Conservation (phyloP, 306 rosid species). For the Myrica gale region DNA sequence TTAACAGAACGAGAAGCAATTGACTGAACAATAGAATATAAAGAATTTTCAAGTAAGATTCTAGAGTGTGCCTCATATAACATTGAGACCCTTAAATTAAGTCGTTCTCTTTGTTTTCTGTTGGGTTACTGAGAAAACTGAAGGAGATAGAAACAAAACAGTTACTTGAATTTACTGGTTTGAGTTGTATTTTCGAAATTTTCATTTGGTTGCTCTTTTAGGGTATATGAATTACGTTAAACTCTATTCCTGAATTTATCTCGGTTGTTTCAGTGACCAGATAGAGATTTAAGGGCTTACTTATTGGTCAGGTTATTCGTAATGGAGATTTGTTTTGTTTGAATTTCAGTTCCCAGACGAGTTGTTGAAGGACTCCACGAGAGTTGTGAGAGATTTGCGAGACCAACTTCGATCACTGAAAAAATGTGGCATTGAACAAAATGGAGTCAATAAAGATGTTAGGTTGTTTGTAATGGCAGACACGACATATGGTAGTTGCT, state of each 20-base stretch:
- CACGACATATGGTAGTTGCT: conserved; percentile 87
- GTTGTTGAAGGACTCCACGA: conserved; percentile 66
- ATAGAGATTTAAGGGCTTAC: not conserved
- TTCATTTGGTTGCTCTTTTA: not conserved
- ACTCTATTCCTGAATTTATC: not conserved
- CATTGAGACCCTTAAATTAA: not conserved
- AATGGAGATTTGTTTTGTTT: not conserved
- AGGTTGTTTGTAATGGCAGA: conserved; percentile 81
- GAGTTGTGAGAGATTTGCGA: conserved; percentile 58
- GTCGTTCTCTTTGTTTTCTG: not conserved
- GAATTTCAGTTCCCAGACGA: conserved; percentile 76
- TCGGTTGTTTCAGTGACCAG: not conserved
- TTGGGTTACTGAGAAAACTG: conserved; percentile 7
- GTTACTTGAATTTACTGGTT: not conserved
- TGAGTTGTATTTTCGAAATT: not conserved
- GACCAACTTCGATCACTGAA: conserved; percentile 40
- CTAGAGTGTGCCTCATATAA: not conserved
- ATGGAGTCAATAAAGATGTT: conserved; percentile 34
- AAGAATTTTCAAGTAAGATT: too few species aligned
- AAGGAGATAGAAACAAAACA: not conserved
- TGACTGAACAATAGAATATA: not conserved
- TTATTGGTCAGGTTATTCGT: not conserved
- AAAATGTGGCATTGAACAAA: conserved; percentile 19
- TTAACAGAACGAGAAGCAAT: not conserved
- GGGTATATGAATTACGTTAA: not conserved